phyloP scores from a whole-genome alignment of 805 yeast species.

The Kazachstania viticola region DNA sequence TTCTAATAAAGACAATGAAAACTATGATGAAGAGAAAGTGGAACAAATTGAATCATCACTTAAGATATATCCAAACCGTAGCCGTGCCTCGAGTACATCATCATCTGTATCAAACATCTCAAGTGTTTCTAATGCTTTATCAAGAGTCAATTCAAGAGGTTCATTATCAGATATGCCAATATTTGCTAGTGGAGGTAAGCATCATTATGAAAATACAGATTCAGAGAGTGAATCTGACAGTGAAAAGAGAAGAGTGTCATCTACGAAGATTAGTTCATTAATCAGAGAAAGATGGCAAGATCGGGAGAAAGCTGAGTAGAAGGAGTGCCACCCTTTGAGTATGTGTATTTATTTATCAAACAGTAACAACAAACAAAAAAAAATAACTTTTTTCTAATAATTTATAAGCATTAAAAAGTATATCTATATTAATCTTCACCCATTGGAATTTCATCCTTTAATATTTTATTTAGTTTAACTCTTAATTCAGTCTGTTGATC shows the following conservation, averaged over 20 bases:
- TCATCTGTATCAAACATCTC: conserved; percentile 25
- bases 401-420: too few relatives aligned
- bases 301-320: conserved; percentile 13
- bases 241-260: conserved; percentile 4
- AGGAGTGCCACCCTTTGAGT: too few relatives aligned
- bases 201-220: conserved; percentile 1
- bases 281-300: conserved; percentile 20
- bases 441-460: conserved; percentile 93
- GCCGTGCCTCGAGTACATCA: conserved; percentile 23
- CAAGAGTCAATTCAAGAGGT: conserved; percentile 49
- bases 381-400: too few relatives aligned
- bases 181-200: conserved; percentile 26
- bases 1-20: conserved; percentile 1
- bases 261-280: conserved; percentile 15
- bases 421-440: conserved; percentile 60
- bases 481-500: conserved; percentile 72
- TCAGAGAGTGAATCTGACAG: conserved; percentile 3
- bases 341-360: too few relatives aligned
- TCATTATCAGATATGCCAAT: conserved; percentile 56
- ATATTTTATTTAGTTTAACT: conserved; percentile 54
- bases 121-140: conserved; percentile 43
- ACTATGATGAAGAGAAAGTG: conserved; percentile 1
- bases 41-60: conserved; percentile 2
- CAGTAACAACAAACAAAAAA: too few relatives aligned
- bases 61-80: conserved; percentile 8